phyloP scores from a whole-genome alignment of 257 asterid species.

The Gentiana dahurica region DNA sequence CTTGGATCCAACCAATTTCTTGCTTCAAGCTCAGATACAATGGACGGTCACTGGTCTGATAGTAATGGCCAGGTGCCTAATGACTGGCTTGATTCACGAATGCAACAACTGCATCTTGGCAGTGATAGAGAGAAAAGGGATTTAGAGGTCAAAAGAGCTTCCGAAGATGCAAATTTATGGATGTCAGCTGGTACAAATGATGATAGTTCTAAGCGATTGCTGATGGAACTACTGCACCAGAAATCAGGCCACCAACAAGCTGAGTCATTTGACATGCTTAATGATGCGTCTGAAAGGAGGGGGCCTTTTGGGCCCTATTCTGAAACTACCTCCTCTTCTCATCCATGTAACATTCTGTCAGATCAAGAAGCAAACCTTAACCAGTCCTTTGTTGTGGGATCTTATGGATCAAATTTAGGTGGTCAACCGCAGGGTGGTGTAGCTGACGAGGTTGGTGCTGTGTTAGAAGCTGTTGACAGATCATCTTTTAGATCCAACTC shows the following conservation, averaged over 20 bases:
- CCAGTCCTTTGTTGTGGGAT: constrained; percentile 39
- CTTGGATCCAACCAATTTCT: constrained; percentile 36
- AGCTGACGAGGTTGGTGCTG: constrained; percentile 28
- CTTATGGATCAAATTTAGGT: constrained; percentile 54
- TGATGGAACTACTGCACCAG: constrained; percentile 87
- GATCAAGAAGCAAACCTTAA: constrained; percentile 43
- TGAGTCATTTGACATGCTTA: constrained; percentile 38
- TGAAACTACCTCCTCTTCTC: constrained; percentile 36
- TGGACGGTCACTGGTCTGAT: constrained; percentile 65
- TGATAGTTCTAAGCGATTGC: constrained; percentile 86
- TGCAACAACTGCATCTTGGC: constrained; percentile 56
- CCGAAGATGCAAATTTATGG: constrained; percentile 84
- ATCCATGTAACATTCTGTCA: constrained; percentile 29
- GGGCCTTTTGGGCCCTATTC: constrained; percentile 38
- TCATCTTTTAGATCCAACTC: constrained; percentile 41
- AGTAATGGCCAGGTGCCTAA: constrained; percentile 47
- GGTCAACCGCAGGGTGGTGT: constrained; percentile 33
- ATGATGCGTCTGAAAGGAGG: constrained; percentile 47
- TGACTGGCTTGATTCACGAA: constrained; percentile 71
- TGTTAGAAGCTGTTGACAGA: constrained; percentile 35
- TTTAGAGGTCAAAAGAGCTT: constrained; percentile 37
- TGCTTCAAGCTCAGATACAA: constrained; percentile 35
- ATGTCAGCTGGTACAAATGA: constrained; percentile 87
- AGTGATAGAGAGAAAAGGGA: constrained; percentile 71
- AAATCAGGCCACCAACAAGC: constrained; percentile 48